Conservation (phyloP, 345 rosid species). For the Bruguiera sexangula region DNA sequence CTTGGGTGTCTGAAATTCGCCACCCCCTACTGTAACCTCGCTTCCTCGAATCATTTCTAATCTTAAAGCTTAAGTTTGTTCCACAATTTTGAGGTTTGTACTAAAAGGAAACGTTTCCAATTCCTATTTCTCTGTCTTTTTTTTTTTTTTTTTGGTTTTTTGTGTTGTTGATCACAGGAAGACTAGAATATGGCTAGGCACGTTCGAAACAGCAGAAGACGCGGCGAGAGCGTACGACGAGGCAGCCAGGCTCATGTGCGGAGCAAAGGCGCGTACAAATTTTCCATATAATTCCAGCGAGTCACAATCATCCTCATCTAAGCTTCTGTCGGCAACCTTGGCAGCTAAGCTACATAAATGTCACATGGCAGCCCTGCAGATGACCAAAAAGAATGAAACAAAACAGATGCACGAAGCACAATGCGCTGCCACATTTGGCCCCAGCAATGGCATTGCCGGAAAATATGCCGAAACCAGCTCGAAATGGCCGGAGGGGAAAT, state of each 20-base stretch:
- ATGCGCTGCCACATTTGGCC: neutral
- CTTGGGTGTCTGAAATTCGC: conserved; percentile 34
- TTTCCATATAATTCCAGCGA: conserved; percentile 26
- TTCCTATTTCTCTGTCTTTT: neutral
- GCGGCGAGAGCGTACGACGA: conserved; percentile 33
- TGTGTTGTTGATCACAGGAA: conserved; percentile 16
- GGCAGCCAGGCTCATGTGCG: conserved; percentile 35
- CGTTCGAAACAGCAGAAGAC: conserved; percentile 35
- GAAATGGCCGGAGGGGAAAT: conserved; percentile 7
- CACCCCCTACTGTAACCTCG: conserved; percentile 25
- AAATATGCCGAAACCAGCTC: neutral
- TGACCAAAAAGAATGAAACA: conserved; percentile 11
- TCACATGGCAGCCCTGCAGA: conserved; percentile 28
- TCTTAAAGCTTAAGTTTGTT: too few species aligned
- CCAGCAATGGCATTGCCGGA: conserved; percentile 6
- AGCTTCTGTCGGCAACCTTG: conserved; percentile 29
- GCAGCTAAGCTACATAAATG: conserved; percentile 29
- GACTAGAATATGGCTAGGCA: conserved; percentile 38
- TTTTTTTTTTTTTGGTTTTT: neutral
- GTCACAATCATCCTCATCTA: conserved; percentile 30
- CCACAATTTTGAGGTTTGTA: neutral
- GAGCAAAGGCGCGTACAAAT: conserved; percentile 29
- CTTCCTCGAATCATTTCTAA: neutral
- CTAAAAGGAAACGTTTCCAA: neutral
- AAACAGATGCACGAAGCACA: conserved; percentile 7